These are phyloP conservation scores for Pythium folliculosum DNA, from an alignment of 352 stramenopile genomes.

Conservation along the genomic window DNA sequence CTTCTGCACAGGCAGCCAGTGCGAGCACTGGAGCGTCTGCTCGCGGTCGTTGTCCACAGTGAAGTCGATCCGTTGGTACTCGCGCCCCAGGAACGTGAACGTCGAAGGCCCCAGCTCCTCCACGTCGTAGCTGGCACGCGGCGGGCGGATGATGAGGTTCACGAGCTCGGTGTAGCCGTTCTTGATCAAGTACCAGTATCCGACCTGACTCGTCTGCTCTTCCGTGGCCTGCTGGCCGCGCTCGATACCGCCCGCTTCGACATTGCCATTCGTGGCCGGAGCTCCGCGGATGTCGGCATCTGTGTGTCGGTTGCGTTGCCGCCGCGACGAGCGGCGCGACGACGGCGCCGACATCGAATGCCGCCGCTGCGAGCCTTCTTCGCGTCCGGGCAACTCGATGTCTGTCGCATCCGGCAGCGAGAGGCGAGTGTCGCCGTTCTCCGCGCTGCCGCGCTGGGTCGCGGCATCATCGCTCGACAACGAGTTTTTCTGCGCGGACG, in stretches of 20 bases:
- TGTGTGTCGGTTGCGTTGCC: slow-evolving; percentile 10
- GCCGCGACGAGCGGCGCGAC: slow-evolving; percentile 15
- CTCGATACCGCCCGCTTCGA: slow-evolving; percentile 73
- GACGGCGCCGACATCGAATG: slow-evolving; percentile 30
- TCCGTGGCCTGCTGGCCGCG: slow-evolving; percentile 68
- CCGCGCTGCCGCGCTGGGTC: slow-evolving; percentile 26
- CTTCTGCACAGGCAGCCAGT: slow-evolving; percentile 87
- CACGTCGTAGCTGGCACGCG: slow-evolving; percentile 90
- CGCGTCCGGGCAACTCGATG: slow-evolving; percentile 9
- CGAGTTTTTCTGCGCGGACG: slow-evolving; percentile 32
- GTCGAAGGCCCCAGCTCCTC: slow-evolving; percentile 89
- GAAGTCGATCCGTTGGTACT: slow-evolving; percentile 94
- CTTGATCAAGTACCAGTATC: slow-evolving; percentile 87
- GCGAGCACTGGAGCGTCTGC: slow-evolving; percentile 92
- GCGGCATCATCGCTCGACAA: slow-evolving; percentile 18
- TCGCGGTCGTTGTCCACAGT: slow-evolving; percentile 69
- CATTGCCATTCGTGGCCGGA: background rate
- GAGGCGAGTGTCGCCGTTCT: slow-evolving; percentile 17
- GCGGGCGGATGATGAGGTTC: slow-evolving; percentile 97
- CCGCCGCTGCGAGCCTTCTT: slow-evolving; percentile 19
- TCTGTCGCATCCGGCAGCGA: slow-evolving; percentile 26
- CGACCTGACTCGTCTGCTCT: slow-evolving; percentile 74
- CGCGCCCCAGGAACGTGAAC: slow-evolving; percentile 89
- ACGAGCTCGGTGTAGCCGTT: slow-evolving; percentile 95
- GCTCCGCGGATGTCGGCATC: slow-evolving; percentile 10